These are phyloP conservation scores for Epicoccum sorghinum DNA, from an alignment of 2,329 filamentous ascomycete species.

Conservation along the genomic window DNA sequence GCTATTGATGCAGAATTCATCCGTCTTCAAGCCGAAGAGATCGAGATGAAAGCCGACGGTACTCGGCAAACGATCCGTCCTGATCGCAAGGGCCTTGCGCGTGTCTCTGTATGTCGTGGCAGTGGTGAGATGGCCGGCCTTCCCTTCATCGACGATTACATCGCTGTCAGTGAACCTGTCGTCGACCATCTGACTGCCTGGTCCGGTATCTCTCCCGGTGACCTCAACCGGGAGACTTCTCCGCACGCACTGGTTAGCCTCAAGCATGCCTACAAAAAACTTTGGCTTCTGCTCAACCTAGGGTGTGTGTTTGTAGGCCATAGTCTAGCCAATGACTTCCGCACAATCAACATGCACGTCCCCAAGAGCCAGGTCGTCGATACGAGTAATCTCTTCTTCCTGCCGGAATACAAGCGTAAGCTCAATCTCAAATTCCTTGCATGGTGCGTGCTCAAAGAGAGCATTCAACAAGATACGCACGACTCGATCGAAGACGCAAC, in stretches of 20 bases:
- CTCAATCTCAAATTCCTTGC: conserved; percentile 90
- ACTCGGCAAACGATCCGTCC: conserved; percentile 90
- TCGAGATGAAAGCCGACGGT: conserved; percentile 94
- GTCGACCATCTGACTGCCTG: conserved; percentile 95
- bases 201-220: conserved; percentile 85
- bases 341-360: conserved; percentile 97
- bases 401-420: conserved; percentile 80
- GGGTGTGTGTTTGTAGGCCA: conserved; percentile 95
- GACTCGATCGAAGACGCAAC: conserved; percentile 95
- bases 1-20: conserved; percentile 98
- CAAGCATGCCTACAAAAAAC: conserved; percentile 95
- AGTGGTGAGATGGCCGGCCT: conserved; percentile 76
- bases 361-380: conserved; percentile 90
- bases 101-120: conserved; percentile 88
- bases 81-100: conserved; percentile 87
- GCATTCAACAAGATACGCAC: conserved; percentile 90
- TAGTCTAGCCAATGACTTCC: conserved; percentile 92
- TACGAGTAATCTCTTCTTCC: conserved; percentile 89
- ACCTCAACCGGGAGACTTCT: conserved; percentile 79
- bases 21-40: conserved; percentile 87
- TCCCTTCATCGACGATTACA: conserved; percentile 97
- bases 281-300: conserved; percentile 94
- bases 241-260: conserved; percentile 83
- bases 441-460: conserved; percentile 84
- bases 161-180: conserved; percentile 85